Percentiles rank a stretch among this genome's conserved stretches.
Conservation (phyloP, 768 basidiomycete genomes). For the Pleurotus eryngii region DNA sequence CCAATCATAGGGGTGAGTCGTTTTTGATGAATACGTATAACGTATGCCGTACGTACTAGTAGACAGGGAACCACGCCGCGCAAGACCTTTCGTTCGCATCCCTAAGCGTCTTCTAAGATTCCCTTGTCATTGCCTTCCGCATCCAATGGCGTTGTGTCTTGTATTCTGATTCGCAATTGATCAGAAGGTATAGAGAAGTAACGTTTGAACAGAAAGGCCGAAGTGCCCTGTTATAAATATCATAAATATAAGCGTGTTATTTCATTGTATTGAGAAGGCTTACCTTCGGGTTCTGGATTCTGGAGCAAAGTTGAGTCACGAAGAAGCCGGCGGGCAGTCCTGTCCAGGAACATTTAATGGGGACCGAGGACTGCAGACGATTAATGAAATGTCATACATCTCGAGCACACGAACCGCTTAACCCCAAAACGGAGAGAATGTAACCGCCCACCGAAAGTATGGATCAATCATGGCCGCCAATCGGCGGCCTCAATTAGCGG, state of each 20-base stretch:
- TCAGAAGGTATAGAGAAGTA: neutral
- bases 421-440: neutral
- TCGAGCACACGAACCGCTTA: neutral
- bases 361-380: neutral
- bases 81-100: no score
- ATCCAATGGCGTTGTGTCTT: neutral
- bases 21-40: no score
- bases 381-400: neutral
- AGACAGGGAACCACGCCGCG: no score
- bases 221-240: neutral
- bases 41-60: no score
- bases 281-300: neutral
- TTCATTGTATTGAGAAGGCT: neutral
- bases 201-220: neutral
- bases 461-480: neutral
- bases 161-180: no score
- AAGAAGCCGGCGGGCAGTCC: neutral
- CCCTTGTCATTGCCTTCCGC: neutral
- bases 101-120: neutral
- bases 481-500: neutral
- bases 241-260: neutral
- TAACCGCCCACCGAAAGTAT: neutral
- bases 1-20: no score
- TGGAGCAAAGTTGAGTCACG: neutral
- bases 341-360: neutral